phyloP scores from a whole-genome alignment of 2,329 filamentous ascomycete genomes.

The Pseudogymnoascus verrucosus region DNA sequence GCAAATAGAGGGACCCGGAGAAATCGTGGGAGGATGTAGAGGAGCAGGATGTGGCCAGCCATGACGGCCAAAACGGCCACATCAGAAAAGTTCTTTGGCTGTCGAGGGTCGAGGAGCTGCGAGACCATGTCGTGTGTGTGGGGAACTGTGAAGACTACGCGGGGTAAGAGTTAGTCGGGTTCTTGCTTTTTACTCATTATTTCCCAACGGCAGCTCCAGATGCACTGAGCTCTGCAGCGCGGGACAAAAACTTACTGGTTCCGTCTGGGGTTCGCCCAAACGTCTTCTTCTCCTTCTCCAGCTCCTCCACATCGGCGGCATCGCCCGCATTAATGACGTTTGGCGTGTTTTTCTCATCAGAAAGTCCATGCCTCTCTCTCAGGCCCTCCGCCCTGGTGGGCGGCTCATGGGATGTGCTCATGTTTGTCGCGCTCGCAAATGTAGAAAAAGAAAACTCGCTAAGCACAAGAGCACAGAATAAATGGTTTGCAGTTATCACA shows the following conservation, averaged over 20 bases:
- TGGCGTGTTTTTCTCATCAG: background rate
- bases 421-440: background rate
- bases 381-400: conserved; percentile 8
- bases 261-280: conserved; percentile 88
- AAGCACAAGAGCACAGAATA: conserved; percentile 5
- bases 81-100: conserved; percentile 93
- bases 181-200: conserved; percentile 10
- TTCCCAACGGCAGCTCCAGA: background rate
- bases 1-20: conserved; percentile 74
- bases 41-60: conserved; percentile 61
- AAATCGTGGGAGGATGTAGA: conserved; percentile 62
- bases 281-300: conserved; percentile 58
- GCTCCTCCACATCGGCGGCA: conserved; percentile 25
- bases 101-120: conserved; percentile 84
- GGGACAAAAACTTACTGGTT: conserved; percentile 58
- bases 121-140: conserved; percentile 99
- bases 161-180: conserved; percentile 3
- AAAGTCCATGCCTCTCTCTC: background rate
- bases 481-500: conserved; percentile 6
- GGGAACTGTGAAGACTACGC: conserved; percentile 83
- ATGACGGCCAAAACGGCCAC: conserved; percentile 71
- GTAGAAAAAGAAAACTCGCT: conserved; percentile 5
- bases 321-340: background rate
- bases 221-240: background rate
- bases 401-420: conserved; percentile 7